phyloP scores from a whole-genome alignment of 1,284 basidiomycete species.

The Chiua sp. region DNA sequence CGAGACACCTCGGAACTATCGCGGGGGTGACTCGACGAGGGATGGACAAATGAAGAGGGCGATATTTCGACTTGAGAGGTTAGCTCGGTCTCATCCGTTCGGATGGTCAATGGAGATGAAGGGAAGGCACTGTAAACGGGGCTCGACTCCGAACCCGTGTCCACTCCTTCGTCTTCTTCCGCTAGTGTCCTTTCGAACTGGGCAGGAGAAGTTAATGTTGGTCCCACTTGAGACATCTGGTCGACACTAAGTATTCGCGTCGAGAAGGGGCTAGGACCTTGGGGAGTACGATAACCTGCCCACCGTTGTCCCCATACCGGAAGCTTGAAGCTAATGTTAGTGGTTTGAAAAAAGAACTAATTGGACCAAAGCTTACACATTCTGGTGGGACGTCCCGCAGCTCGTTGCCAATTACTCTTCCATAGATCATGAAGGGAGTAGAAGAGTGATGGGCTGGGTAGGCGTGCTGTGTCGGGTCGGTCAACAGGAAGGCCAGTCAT shows the following conservation, averaged over 20 bases:
- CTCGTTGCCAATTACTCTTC: constrained; percentile 38
- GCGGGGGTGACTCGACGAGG: neutral
- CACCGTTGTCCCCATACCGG: constrained; percentile 41
- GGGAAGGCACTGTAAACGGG: constrained; percentile 10
- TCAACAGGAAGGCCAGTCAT: constrained; percentile 24
- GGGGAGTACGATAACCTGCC: constrained; percentile 26
- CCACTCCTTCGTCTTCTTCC: constrained; percentile 29
- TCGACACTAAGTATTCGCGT: constrained; percentile 25
- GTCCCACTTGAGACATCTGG: constrained; percentile 31
- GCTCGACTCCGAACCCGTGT: constrained; percentile 22
- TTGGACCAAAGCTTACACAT: constrained; percentile 27
- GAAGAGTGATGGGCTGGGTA: constrained; percentile 19
- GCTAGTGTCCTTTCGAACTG: constrained; percentile 25
- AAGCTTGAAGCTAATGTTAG: constrained; percentile 30
- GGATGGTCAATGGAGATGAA: constrained; percentile 15
- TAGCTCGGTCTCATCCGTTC: neutral
- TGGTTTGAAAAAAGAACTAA: neutral
- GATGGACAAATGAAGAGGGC: constrained; percentile 4
- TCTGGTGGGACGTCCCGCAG: constrained; percentile 37
- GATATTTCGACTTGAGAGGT: constrained; percentile 1
- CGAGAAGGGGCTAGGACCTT: constrained; percentile 35
- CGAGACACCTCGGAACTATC: neutral
- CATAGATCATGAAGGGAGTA: constrained; percentile 30
- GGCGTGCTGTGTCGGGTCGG: constrained; percentile 17
- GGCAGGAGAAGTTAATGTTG: constrained; percentile 28